Percentiles rank a stretch among this genome's conserved stretches.
Conservation (phyloP, 257 asterid species). For the Fraxinus cuspidata region DNA sequence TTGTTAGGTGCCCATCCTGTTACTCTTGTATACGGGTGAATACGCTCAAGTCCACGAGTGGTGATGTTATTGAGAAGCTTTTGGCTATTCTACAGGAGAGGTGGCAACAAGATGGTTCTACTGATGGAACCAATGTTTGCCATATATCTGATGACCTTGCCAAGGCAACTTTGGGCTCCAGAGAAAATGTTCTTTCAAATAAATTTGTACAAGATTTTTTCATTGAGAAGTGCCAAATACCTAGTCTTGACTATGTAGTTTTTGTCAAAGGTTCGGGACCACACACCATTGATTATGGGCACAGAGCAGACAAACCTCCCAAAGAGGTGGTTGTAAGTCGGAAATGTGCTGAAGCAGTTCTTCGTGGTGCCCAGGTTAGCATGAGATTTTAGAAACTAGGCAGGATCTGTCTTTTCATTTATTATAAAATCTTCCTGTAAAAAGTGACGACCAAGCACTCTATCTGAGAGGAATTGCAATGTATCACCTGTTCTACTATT, state of each 20-base stretch:
- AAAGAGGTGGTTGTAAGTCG: constrained; percentile 96
- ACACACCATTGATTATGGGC: constrained; percentile 65
- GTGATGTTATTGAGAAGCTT: constrained; percentile 68
- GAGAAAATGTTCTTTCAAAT: constrained; percentile 21
- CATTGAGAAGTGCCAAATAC: constrained; percentile 65
- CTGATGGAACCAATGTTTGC: constrained; percentile 30
- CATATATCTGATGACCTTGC: constrained; percentile 21
- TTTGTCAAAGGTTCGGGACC: constrained; percentile 91
- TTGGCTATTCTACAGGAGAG: constrained; percentile 49
- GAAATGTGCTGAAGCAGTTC: constrained; percentile 99
- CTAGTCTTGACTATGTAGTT: constrained; percentile 70
- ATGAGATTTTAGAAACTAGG: background rate
- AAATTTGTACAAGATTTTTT: constrained; percentile 22
- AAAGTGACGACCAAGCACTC: constrained; percentile 2
- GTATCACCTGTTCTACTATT: background rate
- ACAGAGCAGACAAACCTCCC: constrained; percentile 54
- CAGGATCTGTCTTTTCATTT: constrained; percentile 1
- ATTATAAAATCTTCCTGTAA: background rate
- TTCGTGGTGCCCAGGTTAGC: constrained; percentile 97
- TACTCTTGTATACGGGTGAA: constrained; percentile 96
- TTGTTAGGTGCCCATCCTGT: constrained; percentile 80
- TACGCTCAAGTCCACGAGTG: constrained; percentile 66
- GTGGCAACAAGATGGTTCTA: constrained; percentile 31
- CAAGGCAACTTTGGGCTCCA: constrained; percentile 20
- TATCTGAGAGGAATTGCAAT: background rate